Evolutionary conservation across 768 basidiomycete genomes (phyloP), one percentile per base, ranked within the genome.

Genomic region (Lentinus tigrinus): DNA sequence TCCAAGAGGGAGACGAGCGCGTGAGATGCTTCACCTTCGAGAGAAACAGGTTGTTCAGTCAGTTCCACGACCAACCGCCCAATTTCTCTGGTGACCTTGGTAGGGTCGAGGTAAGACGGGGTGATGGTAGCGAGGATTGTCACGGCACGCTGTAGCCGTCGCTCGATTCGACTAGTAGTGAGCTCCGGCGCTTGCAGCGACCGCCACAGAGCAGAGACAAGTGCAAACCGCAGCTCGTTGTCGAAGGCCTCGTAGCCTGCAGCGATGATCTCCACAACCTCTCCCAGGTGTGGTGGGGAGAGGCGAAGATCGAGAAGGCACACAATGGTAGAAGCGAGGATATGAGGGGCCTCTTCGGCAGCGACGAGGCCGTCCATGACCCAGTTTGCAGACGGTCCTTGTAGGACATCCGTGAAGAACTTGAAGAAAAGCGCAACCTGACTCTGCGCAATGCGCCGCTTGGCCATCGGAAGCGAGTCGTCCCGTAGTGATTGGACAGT

Each of bases 401-500:
- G 68, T 44, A 80, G 63, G 14, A 88, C 70, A 8, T 78, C 75
- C 42, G 75, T 67, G 16, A 86, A 57, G 51, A 88, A 75, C 34
- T 77, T 76, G 28, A 91, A 70, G 28, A 75, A 74, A 4, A 81
- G 66, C 26, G 75, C 76, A 37, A 84, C 72, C 55, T 84, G 81
- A 54, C 83, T 77, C 49, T 79, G 79, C 31, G 76, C 65, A 57
- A 84, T 62, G 2, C 69, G 60, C 11, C 70, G 73, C 47, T 76
- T 71, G 8, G 79, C 73, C 31, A 70, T 71, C 4, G 70, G 62
- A 46, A 67, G 57, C 9, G 58, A 42, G 34, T 63, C 60, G 14
- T 72, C 68, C 14, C 66, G 66, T 44, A 84, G 67, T 2, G 63
- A 60, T 49, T 75, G 73, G 21, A 84, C 70, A 21, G 71, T 66